Percentiles rank a stretch among this genome's conserved stretches.
These are phyloP conservation scores for Talaromyces sp. DNA, from an alignment of 2,329 filamentous ascomycete genomes.

Conservation along the genomic window DNA sequence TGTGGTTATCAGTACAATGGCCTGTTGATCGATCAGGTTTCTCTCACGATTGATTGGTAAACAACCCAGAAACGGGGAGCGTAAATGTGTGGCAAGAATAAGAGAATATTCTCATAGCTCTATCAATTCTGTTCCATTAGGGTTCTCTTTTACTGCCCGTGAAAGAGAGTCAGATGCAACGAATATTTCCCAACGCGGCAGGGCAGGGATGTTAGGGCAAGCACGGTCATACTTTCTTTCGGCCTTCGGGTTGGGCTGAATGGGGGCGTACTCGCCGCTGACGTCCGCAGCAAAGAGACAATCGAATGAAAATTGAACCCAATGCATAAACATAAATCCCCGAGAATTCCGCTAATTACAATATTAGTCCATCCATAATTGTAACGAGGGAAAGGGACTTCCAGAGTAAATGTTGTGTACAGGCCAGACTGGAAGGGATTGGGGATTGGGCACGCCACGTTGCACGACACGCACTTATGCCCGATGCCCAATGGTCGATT, in stretches of 20 bases:
- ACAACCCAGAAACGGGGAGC: neutral
- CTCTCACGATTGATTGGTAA: too few species aligned
- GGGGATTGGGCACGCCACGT: constrained; percentile 21
- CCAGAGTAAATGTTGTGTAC: neutral
- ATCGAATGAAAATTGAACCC: neutral
- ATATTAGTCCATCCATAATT: neutral
- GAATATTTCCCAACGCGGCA: neutral
- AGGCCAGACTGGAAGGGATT: neutral
- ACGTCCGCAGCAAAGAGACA: neutral
- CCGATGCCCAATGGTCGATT: constrained; percentile 24
- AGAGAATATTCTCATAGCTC: neutral
- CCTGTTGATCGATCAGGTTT: neutral
- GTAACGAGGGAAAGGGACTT: neutral
- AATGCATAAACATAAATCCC: neutral
- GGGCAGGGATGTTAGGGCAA: constrained; percentile 8
- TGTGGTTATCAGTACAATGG: neutral
- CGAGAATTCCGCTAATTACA: neutral
- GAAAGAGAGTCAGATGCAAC: neutral
- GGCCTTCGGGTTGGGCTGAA: neutral
- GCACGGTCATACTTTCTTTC: constrained; percentile 1
- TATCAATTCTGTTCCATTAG: neutral
- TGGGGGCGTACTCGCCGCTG: neutral
- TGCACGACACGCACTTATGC: constrained; percentile 26
- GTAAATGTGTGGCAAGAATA: neutral
- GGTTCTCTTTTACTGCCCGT: neutral